Evolutionary conservation across 106 monocot genomes (phyloP).

Genomic region (Allium cepa): DNA sequence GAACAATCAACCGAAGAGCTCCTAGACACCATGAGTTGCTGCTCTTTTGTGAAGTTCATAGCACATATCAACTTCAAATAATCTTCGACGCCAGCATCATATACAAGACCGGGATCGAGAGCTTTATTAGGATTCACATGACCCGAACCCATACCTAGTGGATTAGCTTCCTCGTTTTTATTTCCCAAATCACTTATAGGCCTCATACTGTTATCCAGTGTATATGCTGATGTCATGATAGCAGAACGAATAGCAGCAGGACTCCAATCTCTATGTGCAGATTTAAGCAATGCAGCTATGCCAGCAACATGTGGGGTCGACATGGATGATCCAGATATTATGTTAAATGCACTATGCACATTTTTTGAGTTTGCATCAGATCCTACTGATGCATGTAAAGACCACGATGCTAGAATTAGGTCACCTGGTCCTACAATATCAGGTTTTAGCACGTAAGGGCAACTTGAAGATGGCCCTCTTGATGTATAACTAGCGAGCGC

Average conservation of each 20-base stretch:
- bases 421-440: slow-evolving; percentile 28
- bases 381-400: slow-evolving; percentile 7
- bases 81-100: slow-evolving; percentile 21
- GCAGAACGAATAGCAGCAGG: slow-evolving; percentile 34
- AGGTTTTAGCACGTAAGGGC: slow-evolving; percentile 28
- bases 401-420: slow-evolving; percentile 24
- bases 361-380: neutral
- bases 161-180: slow-evolving; percentile 3
- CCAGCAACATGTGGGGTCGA: slow-evolving; percentile 40
- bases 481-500: slow-evolving; percentile 8
- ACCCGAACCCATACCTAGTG: slow-evolving; percentile 22
- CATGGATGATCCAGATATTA: slow-evolving; percentile 49
- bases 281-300: slow-evolving; percentile 32
- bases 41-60: slow-evolving; percentile 23
- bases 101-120: slow-evolving; percentile 24
- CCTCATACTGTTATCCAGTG: slow-evolving; percentile 16
- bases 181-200: slow-evolving; percentile 24
- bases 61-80: slow-evolving; percentile 28
- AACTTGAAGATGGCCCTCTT: slow-evolving; percentile 18
- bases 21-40: slow-evolving; percentile 8
- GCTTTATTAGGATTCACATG: slow-evolving; percentile 29
- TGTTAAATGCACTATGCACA: slow-evolving; percentile 19
- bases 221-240: slow-evolving; percentile 39
- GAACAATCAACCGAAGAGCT: slow-evolving; percentile 6
- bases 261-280: slow-evolving; percentile 26